Percentiles rank a stretch among this genome's conserved stretches.
Conservation (phyloP, 2,329 filamentous ascomycete species). For the Coniochaeta ligniaria region DNA sequence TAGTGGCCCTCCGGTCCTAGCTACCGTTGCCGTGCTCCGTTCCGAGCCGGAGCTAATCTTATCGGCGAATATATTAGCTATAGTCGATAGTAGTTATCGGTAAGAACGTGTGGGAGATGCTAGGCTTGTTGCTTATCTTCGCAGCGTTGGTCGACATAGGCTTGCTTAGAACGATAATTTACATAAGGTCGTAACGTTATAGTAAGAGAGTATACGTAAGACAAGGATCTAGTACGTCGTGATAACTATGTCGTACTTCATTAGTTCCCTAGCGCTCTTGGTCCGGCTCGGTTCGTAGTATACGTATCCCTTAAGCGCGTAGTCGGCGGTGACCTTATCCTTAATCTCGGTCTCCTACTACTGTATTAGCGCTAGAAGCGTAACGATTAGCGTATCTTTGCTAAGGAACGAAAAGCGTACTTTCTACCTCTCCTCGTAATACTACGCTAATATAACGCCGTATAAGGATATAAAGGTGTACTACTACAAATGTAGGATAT, state of each 20-base stretch:
- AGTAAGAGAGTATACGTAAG: too few relatives aligned
- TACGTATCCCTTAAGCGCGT: conserved; percentile 72
- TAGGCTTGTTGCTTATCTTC: too few relatives aligned
- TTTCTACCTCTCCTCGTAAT: conserved; percentile 56
- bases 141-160: too few relatives aligned
- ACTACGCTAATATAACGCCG: too few relatives aligned
- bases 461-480: too few relatives aligned
- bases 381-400: conserved; percentile 83
- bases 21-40: conserved; percentile 62
- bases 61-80: too few relatives aligned
- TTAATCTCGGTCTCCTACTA: conserved; percentile 96
- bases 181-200: too few relatives aligned
- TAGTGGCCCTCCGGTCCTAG: conserved; percentile 52
- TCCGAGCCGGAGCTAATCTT: too few relatives aligned
- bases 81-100: too few relatives aligned
- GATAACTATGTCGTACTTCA: conserved; percentile 87
- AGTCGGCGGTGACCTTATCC: conserved; percentile 64
- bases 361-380: conserved; percentile 86
- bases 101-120: too few relatives aligned
- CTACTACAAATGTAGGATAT: too few relatives aligned
- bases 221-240: conserved; percentile 95
- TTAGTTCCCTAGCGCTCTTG: conserved; percentile 69
- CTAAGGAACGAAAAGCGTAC: conserved; percentile 63
- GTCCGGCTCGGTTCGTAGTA: conserved; percentile 86
- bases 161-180: too few relatives aligned